phyloP scores from a whole-genome alignment of 129 eudicot species.

The Flaveria sonorensis region DNA sequence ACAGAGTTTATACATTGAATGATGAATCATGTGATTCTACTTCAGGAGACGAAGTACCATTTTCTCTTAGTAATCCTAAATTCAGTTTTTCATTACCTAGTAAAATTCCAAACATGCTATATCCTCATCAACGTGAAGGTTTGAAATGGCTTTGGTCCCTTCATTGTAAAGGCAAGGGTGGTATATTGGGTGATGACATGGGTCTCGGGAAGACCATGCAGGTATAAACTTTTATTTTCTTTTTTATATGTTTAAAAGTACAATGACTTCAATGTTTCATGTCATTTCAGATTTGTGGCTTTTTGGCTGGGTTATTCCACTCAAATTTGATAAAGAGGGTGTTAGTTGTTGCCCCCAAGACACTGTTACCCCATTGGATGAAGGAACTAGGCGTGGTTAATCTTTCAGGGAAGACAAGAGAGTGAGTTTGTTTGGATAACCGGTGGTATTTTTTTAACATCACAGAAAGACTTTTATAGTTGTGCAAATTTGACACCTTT shows the following conservation, averaged over 20 bases:
- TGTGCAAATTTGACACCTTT: neutral
- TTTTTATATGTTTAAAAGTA: conserved; percentile 7
- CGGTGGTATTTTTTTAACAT: neutral
- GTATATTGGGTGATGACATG: conserved; percentile 98
- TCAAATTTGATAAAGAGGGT: conserved; percentile 74
- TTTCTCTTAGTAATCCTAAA: conserved; percentile 61
- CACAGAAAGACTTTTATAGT: neutral
- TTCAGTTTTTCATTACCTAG: conserved; percentile 50
- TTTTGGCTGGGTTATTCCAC: conserved; percentile 74
- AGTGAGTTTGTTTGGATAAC: conserved; percentile 49
- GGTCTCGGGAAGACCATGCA: conserved; percentile 99
- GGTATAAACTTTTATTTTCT: conserved; percentile 39
- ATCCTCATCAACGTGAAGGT: conserved; percentile 98
- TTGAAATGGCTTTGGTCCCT: conserved; percentile 98
- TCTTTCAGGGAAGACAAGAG: conserved; percentile 69
- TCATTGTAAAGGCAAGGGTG: conserved; percentile 93
- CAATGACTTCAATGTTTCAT: neutral
- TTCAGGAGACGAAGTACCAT: conserved; percentile 33
- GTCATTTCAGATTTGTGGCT: conserved; percentile 72
- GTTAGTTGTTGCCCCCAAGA: conserved; percentile 88
- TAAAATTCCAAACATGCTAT: conserved; percentile 73
- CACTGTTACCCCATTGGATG: conserved; percentile 88
- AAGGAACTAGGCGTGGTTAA: conserved; percentile 86
- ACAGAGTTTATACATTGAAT: conserved; percentile 33
- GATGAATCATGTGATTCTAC: conserved; percentile 38